Percentiles rank a stretch among this genome's conserved stretches.
These are phyloP conservation scores for Tillandsia fasciculata DNA, from an alignment of 176 grass and related monocot species.

Conservation along the genomic window DNA sequence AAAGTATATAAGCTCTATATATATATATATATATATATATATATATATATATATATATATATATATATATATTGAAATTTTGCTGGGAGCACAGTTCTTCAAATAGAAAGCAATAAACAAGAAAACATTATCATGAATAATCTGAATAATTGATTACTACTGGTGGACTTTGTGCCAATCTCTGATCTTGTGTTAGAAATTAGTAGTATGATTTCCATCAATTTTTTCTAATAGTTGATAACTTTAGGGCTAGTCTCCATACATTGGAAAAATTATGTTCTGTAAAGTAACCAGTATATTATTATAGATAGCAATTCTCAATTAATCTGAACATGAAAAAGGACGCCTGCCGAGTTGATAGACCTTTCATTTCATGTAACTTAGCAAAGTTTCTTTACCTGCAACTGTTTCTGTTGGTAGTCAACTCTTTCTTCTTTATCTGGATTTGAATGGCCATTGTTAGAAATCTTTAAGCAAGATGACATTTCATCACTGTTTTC, in stretches of 20 bases:
- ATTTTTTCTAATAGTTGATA: too few species aligned
- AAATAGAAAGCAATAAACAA: too few species aligned
- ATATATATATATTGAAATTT: too few species aligned
- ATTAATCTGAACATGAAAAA: constrained; percentile 4
- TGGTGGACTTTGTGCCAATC: too few species aligned
- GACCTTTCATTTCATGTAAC: constrained; percentile 2
- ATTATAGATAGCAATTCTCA: constrained; percentile 3
- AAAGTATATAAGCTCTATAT: too few species aligned
- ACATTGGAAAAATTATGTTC: too few species aligned
- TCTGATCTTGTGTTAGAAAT: too few species aligned
- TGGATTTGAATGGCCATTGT: constrained; percentile 11
- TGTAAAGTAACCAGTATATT: neutral
- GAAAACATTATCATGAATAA: neutral
- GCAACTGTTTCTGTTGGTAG: constrained; percentile 47
- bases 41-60: too few species aligned
- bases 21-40: too few species aligned
- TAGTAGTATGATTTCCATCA: too few species aligned
- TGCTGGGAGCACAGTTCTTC: too few species aligned
- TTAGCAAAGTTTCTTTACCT: constrained; percentile 29
- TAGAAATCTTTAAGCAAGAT: constrained; percentile 9
- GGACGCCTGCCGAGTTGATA: neutral
- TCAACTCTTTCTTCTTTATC: constrained; percentile 28
- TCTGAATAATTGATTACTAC: neutral
- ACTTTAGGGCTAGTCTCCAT: too few species aligned
- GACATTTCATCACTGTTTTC: constrained; percentile 24